Percentiles rank a stretch among this genome's conserved stretches.
phyloP scores from a whole-genome alignment of 176 grass and related monocot genomes.

The Otatea glauca region DNA sequence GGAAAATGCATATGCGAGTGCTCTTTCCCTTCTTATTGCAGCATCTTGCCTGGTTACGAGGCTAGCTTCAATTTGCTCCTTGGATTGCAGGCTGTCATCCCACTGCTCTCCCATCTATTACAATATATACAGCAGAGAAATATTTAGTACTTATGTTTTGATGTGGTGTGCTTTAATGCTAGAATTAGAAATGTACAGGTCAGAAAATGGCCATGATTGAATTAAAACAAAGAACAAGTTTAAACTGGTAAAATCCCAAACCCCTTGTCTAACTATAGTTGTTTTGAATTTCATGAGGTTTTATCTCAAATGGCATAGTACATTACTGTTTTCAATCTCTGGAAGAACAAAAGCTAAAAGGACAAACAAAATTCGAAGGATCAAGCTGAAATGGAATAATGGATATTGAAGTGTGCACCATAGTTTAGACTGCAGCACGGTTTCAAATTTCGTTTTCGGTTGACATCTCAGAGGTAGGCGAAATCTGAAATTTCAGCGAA shows the following conservation, averaged over 20 bases:
- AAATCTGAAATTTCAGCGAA: too few relatives aligned
- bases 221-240: neutral
- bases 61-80: constrained; percentile 65
- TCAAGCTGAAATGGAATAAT: neutral
- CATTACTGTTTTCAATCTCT: neutral
- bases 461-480: too few relatives aligned
- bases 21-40: constrained; percentile 69
- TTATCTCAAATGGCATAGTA: neutral
- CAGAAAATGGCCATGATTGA: neutral
- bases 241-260: neutral
- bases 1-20: constrained; percentile 73
- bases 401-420: neutral
- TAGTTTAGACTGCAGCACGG: too few relatives aligned
- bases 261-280: neutral
- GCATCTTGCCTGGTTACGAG: constrained; percentile 75
- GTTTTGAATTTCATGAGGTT: neutral
- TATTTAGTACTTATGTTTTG: neutral
- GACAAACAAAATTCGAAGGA: too few relatives aligned
- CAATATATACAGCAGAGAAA: constrained; percentile 19
- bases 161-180: neutral
- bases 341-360: neutral
- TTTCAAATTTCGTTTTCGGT: too few relatives aligned
- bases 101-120: constrained; percentile 70
- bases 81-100: constrained; percentile 73
- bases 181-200: neutral